These are phyloP conservation scores for Neofusicoccum parvum DNA, from an alignment of 2,329 filamentous ascomycete genomes.

Conservation along the genomic window DNA sequence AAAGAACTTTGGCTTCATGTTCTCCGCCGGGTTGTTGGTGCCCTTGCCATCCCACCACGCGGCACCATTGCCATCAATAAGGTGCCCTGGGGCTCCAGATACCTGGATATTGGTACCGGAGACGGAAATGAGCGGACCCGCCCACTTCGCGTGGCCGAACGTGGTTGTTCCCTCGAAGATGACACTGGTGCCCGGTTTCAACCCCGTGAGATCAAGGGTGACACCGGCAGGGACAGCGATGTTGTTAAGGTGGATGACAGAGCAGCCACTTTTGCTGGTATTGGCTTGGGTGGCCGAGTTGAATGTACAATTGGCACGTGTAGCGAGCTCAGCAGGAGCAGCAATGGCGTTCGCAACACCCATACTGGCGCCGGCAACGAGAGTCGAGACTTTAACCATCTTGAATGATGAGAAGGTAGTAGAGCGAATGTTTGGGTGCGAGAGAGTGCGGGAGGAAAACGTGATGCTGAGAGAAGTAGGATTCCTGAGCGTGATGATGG, in stretches of 20 bases:
- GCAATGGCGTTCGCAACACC: background rate
- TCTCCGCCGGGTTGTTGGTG: slow-evolving; percentile 44
- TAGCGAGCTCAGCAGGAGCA: slow-evolving; percentile 19
- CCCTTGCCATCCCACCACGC: slow-evolving; percentile 55
- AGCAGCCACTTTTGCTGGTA: slow-evolving; percentile 55
- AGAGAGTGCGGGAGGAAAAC: background rate
- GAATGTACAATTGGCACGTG: slow-evolving; percentile 53
- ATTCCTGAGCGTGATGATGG: no score
- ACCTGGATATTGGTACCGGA: slow-evolving; percentile 62
- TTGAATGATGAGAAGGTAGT: background rate
- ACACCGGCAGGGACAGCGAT: slow-evolving; percentile 60
- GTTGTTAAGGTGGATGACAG: slow-evolving; percentile 56
- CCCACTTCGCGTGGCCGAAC: slow-evolving; percentile 68
- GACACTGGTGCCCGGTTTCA: slow-evolving; percentile 56
- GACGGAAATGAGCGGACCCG: slow-evolving; percentile 64
- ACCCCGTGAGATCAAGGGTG: slow-evolving; percentile 60
- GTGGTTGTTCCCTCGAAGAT: slow-evolving; percentile 68
- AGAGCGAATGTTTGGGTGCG: background rate
- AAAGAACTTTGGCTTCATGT: slow-evolving; percentile 56
- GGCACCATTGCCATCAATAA: slow-evolving; percentile 59
- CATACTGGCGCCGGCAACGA: slow-evolving; percentile 12
- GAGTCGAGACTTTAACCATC: slow-evolving; percentile 13
- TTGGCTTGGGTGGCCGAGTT: slow-evolving; percentile 53
- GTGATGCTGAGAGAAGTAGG: background rate
- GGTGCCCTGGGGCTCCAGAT: slow-evolving; percentile 57